Evolutionary conservation across 2,329 filamentous ascomycete species (phyloP).

Genomic region (Trichoderma semiorbis): DNA sequence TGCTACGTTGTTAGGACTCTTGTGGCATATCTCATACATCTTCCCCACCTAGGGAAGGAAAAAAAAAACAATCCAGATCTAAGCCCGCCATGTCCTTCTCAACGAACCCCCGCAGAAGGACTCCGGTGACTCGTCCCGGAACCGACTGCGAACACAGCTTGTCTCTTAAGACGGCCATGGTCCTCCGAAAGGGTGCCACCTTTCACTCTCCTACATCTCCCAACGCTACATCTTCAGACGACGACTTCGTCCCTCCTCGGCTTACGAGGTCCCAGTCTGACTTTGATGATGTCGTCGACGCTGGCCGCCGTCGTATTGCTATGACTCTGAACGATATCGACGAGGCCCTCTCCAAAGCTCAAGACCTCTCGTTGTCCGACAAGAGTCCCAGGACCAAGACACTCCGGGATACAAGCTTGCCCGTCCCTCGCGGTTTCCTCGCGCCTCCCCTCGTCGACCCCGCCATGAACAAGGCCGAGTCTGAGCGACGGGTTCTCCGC

Average conservation of each 20-base stretch:
- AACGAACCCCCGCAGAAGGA: conserved; percentile 47
- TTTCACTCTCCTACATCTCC: conserved; percentile 54
- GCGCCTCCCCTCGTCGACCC: conserved; percentile 52
- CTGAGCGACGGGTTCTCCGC: conserved; percentile 49
- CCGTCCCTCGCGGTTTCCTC: conserved; percentile 58
- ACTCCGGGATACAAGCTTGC: conserved; percentile 55
- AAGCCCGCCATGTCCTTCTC: conserved; percentile 48
- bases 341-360: conserved; percentile 52
- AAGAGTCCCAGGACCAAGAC: conserved; percentile 28
- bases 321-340: conserved; percentile 65
- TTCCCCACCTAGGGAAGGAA: conserved; percentile 28
- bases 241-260: conserved; percentile 47
- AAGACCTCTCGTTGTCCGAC: conserved; percentile 39
- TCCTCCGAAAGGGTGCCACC: conserved; percentile 69
- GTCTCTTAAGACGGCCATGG: conserved; percentile 37
- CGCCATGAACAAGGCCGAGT: conserved; percentile 42
- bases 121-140: conserved; percentile 40
- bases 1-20: conserved; percentile 30
- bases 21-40: conserved; percentile 28
- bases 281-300: conserved; percentile 69
- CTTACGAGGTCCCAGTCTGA: conserved; percentile 66
- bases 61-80: conserved; percentile 27
- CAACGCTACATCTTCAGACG: conserved; percentile 36
- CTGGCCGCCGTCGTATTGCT: conserved; percentile 65
- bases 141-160: conserved; percentile 32